Conservation (phyloP, 192 early-diverging fungal genomes). For the Rhizoclosmatium globosum region DNA sequence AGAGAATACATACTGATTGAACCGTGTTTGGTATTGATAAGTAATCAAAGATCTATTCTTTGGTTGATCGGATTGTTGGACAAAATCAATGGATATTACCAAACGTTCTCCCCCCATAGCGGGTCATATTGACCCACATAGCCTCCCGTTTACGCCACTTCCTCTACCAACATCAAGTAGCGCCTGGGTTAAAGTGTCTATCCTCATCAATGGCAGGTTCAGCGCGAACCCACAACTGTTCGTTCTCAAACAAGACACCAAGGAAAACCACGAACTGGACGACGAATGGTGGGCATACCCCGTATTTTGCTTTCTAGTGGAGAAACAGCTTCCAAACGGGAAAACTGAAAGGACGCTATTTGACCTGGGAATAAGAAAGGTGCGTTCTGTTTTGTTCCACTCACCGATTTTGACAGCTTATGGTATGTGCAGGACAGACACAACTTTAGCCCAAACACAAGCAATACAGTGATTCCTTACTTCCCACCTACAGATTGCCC, state of each 20-base stretch:
- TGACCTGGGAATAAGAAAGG: slow-evolving; percentile 17
- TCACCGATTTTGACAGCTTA: not conserved
- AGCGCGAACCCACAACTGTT: slow-evolving; percentile 17
- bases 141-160: not conserved
- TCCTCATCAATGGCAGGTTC: slow-evolving; percentile 18
- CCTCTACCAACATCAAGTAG: not conserved
- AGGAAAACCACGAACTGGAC: not conserved
- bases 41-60: too few species aligned
- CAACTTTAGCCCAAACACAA: not conserved
- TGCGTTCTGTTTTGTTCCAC: not conserved
- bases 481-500: not conserved
- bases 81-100: too few species aligned
- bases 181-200: slow-evolving; percentile 4
- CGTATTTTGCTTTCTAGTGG: slow-evolving; percentile 17
- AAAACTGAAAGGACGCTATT: slow-evolving; percentile 10
- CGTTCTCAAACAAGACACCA: not conserved
- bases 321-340: not conserved
- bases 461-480: not conserved
- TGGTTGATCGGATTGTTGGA: too few species aligned
- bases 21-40: too few species aligned
- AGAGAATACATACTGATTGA: too few species aligned
- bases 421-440: not conserved
- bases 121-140: not conserved
- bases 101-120: too few species aligned
- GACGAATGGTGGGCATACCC: not conserved